Evolutionary conservation across 208 protist genomes (phyloP).

Genomic region (Leptomonas seymouri): DNA sequence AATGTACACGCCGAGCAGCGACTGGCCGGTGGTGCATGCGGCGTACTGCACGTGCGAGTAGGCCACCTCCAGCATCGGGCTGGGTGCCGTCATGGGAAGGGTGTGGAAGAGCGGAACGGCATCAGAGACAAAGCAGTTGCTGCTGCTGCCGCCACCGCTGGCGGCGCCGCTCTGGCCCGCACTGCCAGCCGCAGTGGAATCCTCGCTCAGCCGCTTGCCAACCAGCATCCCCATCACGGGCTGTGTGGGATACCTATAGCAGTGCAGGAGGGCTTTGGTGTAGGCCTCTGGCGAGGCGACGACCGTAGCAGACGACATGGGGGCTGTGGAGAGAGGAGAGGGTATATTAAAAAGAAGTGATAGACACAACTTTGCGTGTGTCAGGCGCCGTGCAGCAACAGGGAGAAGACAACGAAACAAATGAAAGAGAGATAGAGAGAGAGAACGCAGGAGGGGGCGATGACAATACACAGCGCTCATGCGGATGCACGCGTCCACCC

Average conservation of each 20-base stretch:
- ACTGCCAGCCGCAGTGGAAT: not conserved
- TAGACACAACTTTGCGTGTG: not conserved
- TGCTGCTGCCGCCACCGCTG: conserved; percentile 10
- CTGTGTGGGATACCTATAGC: conserved; percentile 87
- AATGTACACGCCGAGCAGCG: conserved; percentile 81
- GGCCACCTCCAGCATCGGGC: conserved; percentile 85
- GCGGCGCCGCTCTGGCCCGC: conserved; percentile 10
- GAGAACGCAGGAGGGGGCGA: not conserved
- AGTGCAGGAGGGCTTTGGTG: conserved; percentile 83
- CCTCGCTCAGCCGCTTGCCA: conserved; percentile 67
- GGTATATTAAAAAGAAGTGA: conserved; percentile 4
- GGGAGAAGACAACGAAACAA: not conserved
- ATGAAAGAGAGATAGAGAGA: conserved; percentile 4
- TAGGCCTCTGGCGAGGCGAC: conserved; percentile 76
- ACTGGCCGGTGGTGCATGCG: conserved; percentile 66
- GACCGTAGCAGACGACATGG: conserved; percentile 35
- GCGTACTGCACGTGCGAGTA: conserved; percentile 70
- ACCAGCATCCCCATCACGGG: conserved; percentile 81
- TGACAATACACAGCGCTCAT: not conserved
- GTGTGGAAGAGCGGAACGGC: conserved; percentile 84
- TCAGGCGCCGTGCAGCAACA: not conserved
- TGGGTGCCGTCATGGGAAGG: conserved; percentile 68
- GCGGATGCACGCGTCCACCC: no score
- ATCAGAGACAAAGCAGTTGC: conserved; percentile 63
- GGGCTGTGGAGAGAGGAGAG: not conserved